A percentile compares a stretch with the other conserved stretches of the same genome.
These are phyloP conservation scores for Westerdykella aurantiaca DNA, from an alignment of 2,329 filamentous ascomycete species.

Conservation along the genomic window DNA sequence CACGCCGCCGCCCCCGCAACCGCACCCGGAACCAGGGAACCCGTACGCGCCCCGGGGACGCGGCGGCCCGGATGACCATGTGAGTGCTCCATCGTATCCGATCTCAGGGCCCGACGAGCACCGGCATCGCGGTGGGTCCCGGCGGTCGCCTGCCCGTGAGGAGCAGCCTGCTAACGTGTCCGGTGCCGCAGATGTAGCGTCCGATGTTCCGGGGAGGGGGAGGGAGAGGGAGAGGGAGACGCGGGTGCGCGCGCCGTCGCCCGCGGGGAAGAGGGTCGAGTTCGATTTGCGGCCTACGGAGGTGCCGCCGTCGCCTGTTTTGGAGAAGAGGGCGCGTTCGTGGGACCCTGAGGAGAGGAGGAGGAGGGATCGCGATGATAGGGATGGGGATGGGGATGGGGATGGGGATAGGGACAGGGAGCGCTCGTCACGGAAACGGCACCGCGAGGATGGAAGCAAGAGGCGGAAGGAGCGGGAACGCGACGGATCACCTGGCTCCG, in stretches of 20 bases:
- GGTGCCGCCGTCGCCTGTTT: too few species aligned
- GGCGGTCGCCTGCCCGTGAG: constrained; percentile 21
- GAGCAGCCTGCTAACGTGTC: constrained; percentile 11
- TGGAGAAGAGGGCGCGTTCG: constrained; percentile 5
- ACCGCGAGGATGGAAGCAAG: constrained; percentile 8
- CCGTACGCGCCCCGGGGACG: constrained; percentile 26
- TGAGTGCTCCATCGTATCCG: constrained; percentile 40
- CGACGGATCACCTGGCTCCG: constrained; percentile 22
- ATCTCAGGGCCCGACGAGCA: constrained; percentile 22
- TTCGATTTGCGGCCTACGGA: constrained; percentile 34
- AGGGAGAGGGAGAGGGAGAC: constrained; percentile 4
- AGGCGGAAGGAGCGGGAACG: constrained; percentile 11
- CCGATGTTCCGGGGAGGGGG: too few species aligned
- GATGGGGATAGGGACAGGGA: constrained; percentile 20
- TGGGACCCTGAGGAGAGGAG: constrained; percentile 6
- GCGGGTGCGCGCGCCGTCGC: not conserved
- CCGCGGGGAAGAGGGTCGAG: constrained; percentile 30
- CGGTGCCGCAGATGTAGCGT: constrained; percentile 9
- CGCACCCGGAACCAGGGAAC: constrained; percentile 22
- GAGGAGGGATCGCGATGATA: constrained; percentile 3
- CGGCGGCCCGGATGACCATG: constrained; percentile 42
- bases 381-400: constrained; percentile 13
- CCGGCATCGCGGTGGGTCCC: constrained; percentile 33
- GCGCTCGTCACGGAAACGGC: constrained; percentile 13
- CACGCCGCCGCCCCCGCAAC: constrained; percentile 20